Conservation (phyloP, 805 yeast species). For the Trichomonascus vanleenenianus region DNA sequence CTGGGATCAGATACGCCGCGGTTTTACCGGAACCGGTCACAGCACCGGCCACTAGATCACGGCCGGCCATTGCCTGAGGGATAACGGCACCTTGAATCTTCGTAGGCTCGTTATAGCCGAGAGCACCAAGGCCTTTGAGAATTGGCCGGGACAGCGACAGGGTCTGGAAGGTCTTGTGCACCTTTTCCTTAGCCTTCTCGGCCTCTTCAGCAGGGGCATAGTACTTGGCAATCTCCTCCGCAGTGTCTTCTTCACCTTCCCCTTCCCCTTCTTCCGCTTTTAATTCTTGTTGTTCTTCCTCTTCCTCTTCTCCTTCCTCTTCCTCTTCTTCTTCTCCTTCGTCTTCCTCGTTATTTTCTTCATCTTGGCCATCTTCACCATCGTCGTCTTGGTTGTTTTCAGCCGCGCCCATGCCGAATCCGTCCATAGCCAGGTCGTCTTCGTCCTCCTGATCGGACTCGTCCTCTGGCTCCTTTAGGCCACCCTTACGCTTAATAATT, state of each 20-base stretch:
- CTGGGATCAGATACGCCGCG: slow-evolving; percentile 96
- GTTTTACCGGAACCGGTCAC: slow-evolving; percentile 99
- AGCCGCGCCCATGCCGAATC: slow-evolving; percentile 30
- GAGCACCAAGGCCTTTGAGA: slow-evolving; percentile 66
- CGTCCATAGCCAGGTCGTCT: slow-evolving; percentile 37
- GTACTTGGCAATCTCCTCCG: slow-evolving; percentile 75
- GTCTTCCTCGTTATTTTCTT: slow-evolving; percentile 23
- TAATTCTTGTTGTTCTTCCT: slow-evolving; percentile 29
- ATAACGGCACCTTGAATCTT: slow-evolving; percentile 92
- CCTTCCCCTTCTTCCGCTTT: slow-evolving; percentile 25
- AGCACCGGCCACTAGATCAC: slow-evolving; percentile 98
- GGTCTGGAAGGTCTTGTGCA: slow-evolving; percentile 62
- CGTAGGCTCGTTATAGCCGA: slow-evolving; percentile 84
- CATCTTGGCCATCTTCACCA: slow-evolving; percentile 25
- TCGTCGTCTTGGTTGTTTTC: slow-evolving; percentile 25
- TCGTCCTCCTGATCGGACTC: slow-evolving; percentile 33
- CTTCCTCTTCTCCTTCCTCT: slow-evolving; percentile 25
- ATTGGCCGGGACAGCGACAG: slow-evolving; percentile 85
- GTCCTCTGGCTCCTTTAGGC: slow-evolving; percentile 46
- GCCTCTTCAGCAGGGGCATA: slow-evolving; percentile 54
- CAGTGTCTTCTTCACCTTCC: slow-evolving; percentile 52
- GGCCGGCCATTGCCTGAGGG: slow-evolving; percentile 88
- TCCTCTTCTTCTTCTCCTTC: slow-evolving; percentile 25
- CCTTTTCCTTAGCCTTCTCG: slow-evolving; percentile 42
- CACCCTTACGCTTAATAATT: slow-evolving; percentile 82